Evolutionary conservation across 768 basidiomycete species (phyloP).

Genomic region (Mycena albidolilacea): DNA sequence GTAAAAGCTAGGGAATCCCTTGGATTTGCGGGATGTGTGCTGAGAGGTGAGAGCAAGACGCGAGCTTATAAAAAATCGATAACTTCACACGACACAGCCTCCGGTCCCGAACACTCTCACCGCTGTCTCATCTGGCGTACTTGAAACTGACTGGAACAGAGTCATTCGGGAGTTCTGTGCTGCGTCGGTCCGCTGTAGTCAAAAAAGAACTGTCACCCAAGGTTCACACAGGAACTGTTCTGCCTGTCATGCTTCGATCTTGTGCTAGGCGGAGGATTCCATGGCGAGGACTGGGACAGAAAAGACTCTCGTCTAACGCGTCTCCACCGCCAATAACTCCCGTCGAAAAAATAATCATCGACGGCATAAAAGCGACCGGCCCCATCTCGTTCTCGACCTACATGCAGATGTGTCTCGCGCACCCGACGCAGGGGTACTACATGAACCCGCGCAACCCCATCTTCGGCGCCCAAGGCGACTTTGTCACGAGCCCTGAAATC

Average conservation of each 20-base stretch:
- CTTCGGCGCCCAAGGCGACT: constrained; percentile 92
- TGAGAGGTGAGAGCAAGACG: background rate
- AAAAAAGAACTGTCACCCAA: no score
- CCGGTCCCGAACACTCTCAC: constrained; percentile 1
- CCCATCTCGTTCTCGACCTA: constrained; percentile 91
- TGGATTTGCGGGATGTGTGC: constrained; percentile 16
- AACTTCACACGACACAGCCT: constrained; percentile 15
- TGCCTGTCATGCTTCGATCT: constrained; percentile 15
- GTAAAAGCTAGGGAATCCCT: constrained; percentile 18
- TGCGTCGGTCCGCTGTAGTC: no score
- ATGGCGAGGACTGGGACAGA: constrained; percentile 9
- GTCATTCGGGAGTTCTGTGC: background rate
- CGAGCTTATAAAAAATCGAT: constrained; percentile 19
- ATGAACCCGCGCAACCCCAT: constrained; percentile 80
- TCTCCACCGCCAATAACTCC: constrained; percentile 13
- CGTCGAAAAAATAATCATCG: constrained; percentile 37
- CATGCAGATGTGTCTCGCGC: constrained; percentile 92
- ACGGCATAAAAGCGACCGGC: constrained; percentile 68
- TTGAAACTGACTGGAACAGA: constrained; percentile 14
- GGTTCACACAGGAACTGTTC: no score
- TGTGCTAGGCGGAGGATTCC: background rate
- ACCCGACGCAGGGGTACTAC: constrained; percentile 95
- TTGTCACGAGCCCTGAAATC: constrained; percentile 97
- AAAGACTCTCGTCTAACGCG: constrained; percentile 10
- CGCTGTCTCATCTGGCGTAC: background rate